phyloP scores from a whole-genome alignment of 2,329 filamentous ascomycete genomes.

The Colletotrichum costaricense region DNA sequence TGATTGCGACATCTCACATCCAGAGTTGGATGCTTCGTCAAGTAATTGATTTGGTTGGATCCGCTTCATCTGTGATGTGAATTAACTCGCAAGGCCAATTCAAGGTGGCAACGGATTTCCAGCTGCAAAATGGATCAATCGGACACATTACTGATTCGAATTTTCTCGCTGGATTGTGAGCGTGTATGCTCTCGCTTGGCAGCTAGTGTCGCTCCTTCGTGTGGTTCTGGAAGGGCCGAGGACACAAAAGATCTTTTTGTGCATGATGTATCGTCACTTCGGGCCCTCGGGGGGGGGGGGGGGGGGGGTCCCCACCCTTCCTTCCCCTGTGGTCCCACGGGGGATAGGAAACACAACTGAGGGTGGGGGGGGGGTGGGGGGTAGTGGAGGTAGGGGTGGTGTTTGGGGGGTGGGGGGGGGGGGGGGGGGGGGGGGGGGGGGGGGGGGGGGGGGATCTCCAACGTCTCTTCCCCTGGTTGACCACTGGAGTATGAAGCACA shows the following conservation, averaged over 20 bases:
- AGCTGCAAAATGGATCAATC: background rate
- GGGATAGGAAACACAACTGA: too few relatives aligned
- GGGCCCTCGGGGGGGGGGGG: too few relatives aligned
- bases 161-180: background rate
- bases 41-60: background rate
- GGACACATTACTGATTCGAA: background rate
- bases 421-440: too few relatives aligned
- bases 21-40: background rate
- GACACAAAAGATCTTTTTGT: slow-evolving; percentile 33
- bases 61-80: background rate
- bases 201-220: slow-evolving; percentile 15
- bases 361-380: too few relatives aligned
- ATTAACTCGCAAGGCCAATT: background rate
- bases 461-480: background rate
- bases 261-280: background rate
- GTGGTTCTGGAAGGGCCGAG: slow-evolving; percentile 21
- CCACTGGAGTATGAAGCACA: background rate
- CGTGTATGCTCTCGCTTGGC: slow-evolving; percentile 16
- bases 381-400: too few relatives aligned
- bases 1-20: background rate
- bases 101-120: background rate
- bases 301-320: too few relatives aligned
- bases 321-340: too few relatives aligned
- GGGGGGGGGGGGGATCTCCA: too few relatives aligned
- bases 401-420: too few relatives aligned